Evolutionary conservation across 805 yeast genomes (phyloP), one percentile per base, ranked within the genome.

Genomic region (Jamesozyma rosinii): DNA sequence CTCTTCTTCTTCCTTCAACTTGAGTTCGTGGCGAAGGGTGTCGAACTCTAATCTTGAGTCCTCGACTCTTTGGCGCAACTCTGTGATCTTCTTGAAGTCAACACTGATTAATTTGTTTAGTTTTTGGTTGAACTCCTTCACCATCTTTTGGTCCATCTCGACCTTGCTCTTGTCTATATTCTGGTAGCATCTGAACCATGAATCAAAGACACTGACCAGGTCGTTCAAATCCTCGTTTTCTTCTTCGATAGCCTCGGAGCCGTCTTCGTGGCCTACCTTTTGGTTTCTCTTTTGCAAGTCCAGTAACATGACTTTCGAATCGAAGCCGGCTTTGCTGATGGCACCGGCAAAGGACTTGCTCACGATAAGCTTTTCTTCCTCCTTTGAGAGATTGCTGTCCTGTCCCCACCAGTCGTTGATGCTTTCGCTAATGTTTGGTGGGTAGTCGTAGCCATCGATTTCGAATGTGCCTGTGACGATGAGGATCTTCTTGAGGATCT

Each of bases 311-410:
- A 72, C 74, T 45, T 72, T 68, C 38, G 80, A 75, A 44, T 67
- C 70, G 35, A 65, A 64, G 24, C 81, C 73, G 35, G 81, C 70
- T 47, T 73, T 75, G 9, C 81, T 66, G 45, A 83, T 70, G 45
- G 83, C 86, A 45, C 84, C 87, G 32, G 80, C 75, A 57, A 84
- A 76, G 2, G 92, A 83, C 65, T 80, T 81, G 44, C 88, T 87
- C 32, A 37, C 32, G 9, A 10, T 15, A 3, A 77, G 60, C 13
- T 39, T 29, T 15, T 44, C 48, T 29, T 49, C 45, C 10, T 32
- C 36, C 24, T 40, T 42, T 13, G 41, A 36, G 9, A 22, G 18
- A 15, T 15, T 44, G 6, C 38, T 35, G 3, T 46, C 40, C 17
- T 47, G 41, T 10, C 52, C 48, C 67, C 65, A 76, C 55, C 81